Base-by-base conservation (phyloP, 106 monocot species). In the Acorus gramineus region DNA sequence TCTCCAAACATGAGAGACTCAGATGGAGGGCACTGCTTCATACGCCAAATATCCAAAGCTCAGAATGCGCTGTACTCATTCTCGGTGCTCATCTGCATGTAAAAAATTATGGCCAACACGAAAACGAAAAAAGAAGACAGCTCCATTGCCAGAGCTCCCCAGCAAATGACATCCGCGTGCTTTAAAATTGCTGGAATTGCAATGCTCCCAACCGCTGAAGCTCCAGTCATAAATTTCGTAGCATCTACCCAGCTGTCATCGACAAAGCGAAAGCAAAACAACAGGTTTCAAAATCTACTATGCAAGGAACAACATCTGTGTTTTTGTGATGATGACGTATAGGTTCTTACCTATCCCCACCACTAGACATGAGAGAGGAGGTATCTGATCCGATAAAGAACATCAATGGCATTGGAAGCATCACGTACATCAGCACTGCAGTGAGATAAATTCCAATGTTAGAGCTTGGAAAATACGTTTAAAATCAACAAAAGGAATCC, bases 171-270 rank as follows among this genome's bases (percentile, higher is more conserved):
- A 64, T 69, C 68, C 11, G 91, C 87, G 71, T 98, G 96, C 72
- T 85, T 98, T 55, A 98, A 65, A 58, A 98, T 98, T 5, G 78
- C 74, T 3, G 96, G 96, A 10, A 98, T 89, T 56, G 96, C 96
- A 46, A 98, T 88, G 78, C 92, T 92, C 62, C 96, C 91, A 14
- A 92, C 79, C 2, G 77, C 74, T 8, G 91, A 98, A 55, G 79
- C 77, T 45, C 96, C 96, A 6, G 96, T 98, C 65, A 98, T 69
- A 66, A 98, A 92, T 59, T 98, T 98, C 4, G 96, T 89, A 63
- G 92, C 79, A 57, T 64, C 47, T 7, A 55, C 49, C 66, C 77
- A 77, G 47, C 76, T 76, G 59, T 28, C 28, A 28, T 28, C 28
- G 28, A 28, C 28, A 28, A 28, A 28, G 28, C 28, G 1, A 28